These are phyloP conservation scores for Dendrostoma leiphaemia DNA, from an alignment of 2,329 filamentous ascomycete genomes.

Conservation along the genomic window DNA sequence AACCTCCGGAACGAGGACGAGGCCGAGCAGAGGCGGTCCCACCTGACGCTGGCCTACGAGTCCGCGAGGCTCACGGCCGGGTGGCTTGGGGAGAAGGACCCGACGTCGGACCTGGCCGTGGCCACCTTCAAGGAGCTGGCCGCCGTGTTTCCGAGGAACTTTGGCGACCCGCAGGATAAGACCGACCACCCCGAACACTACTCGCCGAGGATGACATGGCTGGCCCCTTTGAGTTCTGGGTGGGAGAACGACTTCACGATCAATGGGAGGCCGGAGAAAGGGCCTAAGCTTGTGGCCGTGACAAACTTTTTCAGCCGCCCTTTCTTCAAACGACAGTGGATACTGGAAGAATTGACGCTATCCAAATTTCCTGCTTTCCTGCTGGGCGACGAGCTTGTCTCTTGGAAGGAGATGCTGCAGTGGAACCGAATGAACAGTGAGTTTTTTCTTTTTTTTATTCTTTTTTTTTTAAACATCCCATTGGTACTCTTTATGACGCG, in stretches of 20 bases:
- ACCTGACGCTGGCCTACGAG: slow-evolving; percentile 24
- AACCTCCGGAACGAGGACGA: slow-evolving; percentile 22
- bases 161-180: slow-evolving; percentile 32
- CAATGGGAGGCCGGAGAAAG: neutral
- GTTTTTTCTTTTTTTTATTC: slow-evolving; percentile 17
- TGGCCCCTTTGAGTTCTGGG: slow-evolving; percentile 25
- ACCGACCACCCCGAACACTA: slow-evolving; percentile 33
- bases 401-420: slow-evolving; percentile 34
- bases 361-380: slow-evolving; percentile 30
- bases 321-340: slow-evolving; percentile 36
- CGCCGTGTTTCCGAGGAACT: slow-evolving; percentile 29
- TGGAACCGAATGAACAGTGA: slow-evolving; percentile 35
- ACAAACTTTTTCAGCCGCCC: slow-evolving; percentile 30
- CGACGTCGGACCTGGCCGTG: slow-evolving; percentile 11
- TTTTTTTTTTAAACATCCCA: neutral
- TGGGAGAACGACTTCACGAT: slow-evolving; percentile 23
- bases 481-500: neutral
- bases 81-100: slow-evolving; percentile 22
- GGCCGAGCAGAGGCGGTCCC: slow-evolving; percentile 22
- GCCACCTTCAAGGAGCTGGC: slow-evolving; percentile 20
- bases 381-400: slow-evolving; percentile 33
- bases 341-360: slow-evolving; percentile 34
- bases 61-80: slow-evolving; percentile 23
- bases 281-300: slow-evolving; percentile 22
- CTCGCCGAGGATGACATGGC: slow-evolving; percentile 30